These are phyloP conservation scores for Starmerella apicola DNA, from an alignment of 805 yeast genomes.

Conservation along the genomic window DNA sequence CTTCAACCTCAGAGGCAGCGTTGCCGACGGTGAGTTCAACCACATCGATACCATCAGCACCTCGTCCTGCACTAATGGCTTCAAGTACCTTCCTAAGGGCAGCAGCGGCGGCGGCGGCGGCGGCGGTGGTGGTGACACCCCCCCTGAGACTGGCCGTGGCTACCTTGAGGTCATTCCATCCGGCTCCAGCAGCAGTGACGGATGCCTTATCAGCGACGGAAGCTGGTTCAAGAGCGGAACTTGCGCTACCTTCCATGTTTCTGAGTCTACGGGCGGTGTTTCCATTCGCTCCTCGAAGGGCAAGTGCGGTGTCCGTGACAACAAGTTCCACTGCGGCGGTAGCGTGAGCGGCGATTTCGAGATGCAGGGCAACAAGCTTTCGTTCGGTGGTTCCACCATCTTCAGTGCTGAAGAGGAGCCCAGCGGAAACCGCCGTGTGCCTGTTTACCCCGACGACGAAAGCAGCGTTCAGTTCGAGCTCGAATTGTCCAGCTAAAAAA, in stretches of 20 bases:
- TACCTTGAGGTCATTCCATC: conserved; percentile 32
- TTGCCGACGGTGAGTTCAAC: conserved; percentile 49
- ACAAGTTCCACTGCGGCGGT: conserved; percentile 27
- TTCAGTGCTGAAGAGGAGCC: conserved; percentile 49
- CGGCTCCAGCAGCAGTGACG: conserved; percentile 33
- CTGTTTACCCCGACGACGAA: conserved; percentile 30
- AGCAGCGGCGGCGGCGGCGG: conserved; percentile 24
- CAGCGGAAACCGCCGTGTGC: conserved; percentile 35
- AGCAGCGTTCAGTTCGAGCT: neutral
- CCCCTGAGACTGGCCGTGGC: conserved; percentile 28
- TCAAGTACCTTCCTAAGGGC: conserved; percentile 62
- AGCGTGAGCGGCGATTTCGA: conserved; percentile 42
- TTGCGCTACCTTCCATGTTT: conserved; percentile 63
- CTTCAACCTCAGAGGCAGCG: conserved; percentile 61
- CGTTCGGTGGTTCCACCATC: conserved; percentile 47
- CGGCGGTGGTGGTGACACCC: conserved; percentile 26
- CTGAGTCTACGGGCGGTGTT: conserved; percentile 60
- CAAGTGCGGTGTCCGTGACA: conserved; percentile 40
- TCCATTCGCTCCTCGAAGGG: conserved; percentile 61
- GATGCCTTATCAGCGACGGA: conserved; percentile 79
- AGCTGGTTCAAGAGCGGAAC: conserved; percentile 70
- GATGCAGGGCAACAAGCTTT: conserved; percentile 35
- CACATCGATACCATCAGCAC: conserved; percentile 42
- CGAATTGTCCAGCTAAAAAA: too few relatives aligned
- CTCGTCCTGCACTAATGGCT: conserved; percentile 62